Conservation (phyloP, 257 asterid species). For the Avicennia marina region DNA sequence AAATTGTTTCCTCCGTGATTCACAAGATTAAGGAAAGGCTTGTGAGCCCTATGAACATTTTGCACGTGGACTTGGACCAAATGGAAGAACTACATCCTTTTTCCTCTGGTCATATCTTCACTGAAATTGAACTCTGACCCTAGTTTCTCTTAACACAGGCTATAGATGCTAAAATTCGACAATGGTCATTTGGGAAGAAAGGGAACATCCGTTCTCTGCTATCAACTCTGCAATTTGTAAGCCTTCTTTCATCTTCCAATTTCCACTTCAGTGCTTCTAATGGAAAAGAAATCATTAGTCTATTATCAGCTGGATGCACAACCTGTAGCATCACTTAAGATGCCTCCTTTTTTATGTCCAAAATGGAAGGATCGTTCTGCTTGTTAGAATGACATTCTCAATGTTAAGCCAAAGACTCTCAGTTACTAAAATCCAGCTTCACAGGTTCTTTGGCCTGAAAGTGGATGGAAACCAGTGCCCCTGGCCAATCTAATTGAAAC, state of each 20-base stretch:
- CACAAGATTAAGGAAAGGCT: too few relatives aligned
- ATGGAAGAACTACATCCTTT: background rate
- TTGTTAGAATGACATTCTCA: too few relatives aligned
- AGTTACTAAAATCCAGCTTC: background rate
- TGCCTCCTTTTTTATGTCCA: too few relatives aligned
- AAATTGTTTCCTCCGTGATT: too few relatives aligned
- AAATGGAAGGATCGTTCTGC: too few relatives aligned
- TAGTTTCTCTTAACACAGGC: conserved; percentile 44
- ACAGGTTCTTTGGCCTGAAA: conserved; percentile 83
- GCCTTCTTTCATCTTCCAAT: conserved; percentile 13
- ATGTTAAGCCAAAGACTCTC: too few relatives aligned
- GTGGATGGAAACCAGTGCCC: conserved; percentile 94
- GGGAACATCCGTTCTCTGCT: conserved; percentile 91
- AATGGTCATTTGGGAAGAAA: conserved; percentile 90
- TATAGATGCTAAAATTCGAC: conserved; percentile 67
- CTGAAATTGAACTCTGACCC: background rate
- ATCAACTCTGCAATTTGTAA: conserved; percentile 84
- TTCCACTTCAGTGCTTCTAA: background rate
- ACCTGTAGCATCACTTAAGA: too few relatives aligned
- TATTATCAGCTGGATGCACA: too few relatives aligned
- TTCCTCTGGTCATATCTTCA: background rate
- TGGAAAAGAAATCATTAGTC: too few relatives aligned
- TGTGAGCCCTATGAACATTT: too few relatives aligned
- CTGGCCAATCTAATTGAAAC: conserved; percentile 80
- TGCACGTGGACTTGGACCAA: too few relatives aligned